Evolutionary conservation across 768 basidiomycete genomes (phyloP).

Genomic region (Trametopsis cervina): DNA sequence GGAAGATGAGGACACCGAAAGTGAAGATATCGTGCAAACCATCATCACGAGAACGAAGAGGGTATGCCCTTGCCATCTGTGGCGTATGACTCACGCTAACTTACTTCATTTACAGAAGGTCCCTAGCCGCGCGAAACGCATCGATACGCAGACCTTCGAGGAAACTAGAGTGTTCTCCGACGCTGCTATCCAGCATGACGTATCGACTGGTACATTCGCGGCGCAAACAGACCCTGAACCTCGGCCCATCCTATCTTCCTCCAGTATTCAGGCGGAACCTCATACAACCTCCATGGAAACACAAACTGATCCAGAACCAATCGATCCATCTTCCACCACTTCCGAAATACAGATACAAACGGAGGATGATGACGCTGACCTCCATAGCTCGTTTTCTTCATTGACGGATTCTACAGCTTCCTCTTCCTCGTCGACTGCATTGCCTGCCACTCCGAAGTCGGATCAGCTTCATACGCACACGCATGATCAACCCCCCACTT

Average conservation of each 20-base stretch:
- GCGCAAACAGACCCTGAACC: slow-evolving; percentile 62
- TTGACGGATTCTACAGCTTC: slow-evolving; percentile 47
- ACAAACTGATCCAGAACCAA: slow-evolving; percentile 34
- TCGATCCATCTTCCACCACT: slow-evolving; percentile 21
- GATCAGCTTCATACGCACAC: slow-evolving; percentile 27
- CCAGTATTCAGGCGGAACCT: slow-evolving; percentile 53
- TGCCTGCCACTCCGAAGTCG: slow-evolving; percentile 64
- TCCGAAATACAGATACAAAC: slow-evolving; percentile 60
- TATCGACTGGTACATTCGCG: slow-evolving; percentile 27
- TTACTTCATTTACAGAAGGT: slow-evolving; percentile 46
- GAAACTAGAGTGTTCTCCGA: slow-evolving; percentile 75
- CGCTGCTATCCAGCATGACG: slow-evolving; percentile 63
- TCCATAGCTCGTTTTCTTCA: slow-evolving; percentile 41
- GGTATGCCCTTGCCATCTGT: slow-evolving; percentile 29
- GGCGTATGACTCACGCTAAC: neutral
- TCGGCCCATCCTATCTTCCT: slow-evolving; percentile 37
- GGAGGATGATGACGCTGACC: slow-evolving; percentile 27
- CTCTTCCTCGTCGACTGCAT: slow-evolving; percentile 67
- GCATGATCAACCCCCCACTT: slow-evolving; percentile 66
- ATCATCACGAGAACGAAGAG: slow-evolving; percentile 83
- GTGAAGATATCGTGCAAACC: slow-evolving; percentile 76
- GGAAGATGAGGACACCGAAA: slow-evolving; percentile 50
- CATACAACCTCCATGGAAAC: slow-evolving; percentile 20
- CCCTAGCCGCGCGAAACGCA: slow-evolving; percentile 47
- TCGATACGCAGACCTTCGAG: slow-evolving; percentile 40